phyloP scores from a whole-genome alignment of 306 rosid species.

The cucumber (Cucumis sativus) region Cucumber_9930_V3 NC_026656.2:9820001-9820500 shows the following conservation, averaged over 20 bases:
- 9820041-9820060: constrained; percentile 54
- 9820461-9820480: background rate
- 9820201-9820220: background rate
- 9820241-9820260: background rate
- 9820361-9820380: background rate
- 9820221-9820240: constrained; percentile 4
- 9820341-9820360: background rate
- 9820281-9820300: background rate
- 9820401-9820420: constrained; percentile 8
- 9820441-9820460: constrained; percentile 10
- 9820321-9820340: background rate
- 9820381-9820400: background rate
- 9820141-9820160: background rate
- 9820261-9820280: background rate
- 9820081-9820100: constrained; percentile 45
- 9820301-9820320: background rate
- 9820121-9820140: background rate
- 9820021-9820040: constrained; percentile 87
- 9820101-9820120: constrained; percentile 15
- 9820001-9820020: constrained; percentile 74
- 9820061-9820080: constrained; percentile 83
- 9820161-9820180: background rate
- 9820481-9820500: constrained; percentile 4
- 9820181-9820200: background rate
- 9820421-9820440: background rate